A percentile compares a stretch with the other conserved stretches of the same genome.
Conservation (phyloP, 1,284 basidiomycete species). For the Apiotrichum akiyoshidainum region DNA sequence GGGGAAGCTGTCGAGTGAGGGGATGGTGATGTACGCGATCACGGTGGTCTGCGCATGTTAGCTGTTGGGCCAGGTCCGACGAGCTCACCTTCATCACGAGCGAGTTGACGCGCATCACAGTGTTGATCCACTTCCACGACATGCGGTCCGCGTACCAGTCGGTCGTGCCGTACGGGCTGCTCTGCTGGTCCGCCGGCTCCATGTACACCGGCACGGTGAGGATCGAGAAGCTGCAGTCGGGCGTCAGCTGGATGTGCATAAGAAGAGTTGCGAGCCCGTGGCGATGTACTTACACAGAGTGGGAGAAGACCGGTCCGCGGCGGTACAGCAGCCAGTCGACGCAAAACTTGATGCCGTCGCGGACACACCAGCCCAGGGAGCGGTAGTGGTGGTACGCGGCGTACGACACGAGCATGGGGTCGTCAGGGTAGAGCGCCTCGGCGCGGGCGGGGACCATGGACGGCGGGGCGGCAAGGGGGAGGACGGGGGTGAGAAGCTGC, state of each 20-base stretch:
- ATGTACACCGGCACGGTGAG: constrained; percentile 86
- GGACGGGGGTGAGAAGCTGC: constrained; percentile 35
- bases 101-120: constrained; percentile 92
- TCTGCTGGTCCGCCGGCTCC: constrained; percentile 66
- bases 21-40: constrained; percentile 86
- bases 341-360: constrained; percentile 95
- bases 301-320: constrained; percentile 87
- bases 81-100: constrained; percentile 84
- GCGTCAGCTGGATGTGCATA: background rate
- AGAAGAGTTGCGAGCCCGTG: background rate
- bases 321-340: constrained; percentile 94
- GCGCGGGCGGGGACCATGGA: constrained; percentile 4
- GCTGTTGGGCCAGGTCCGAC: too few species aligned
- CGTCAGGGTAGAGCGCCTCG: constrained; percentile 58
- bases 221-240: constrained; percentile 71
- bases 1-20: constrained; percentile 61
- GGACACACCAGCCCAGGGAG: constrained; percentile 96
- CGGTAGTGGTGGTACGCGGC: constrained; percentile 92
- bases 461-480: constrained; percentile 38
- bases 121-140: constrained; percentile 94
- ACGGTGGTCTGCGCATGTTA: constrained; percentile 67
- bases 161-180: constrained; percentile 56
- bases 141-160: constrained; percentile 65
- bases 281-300: constrained; percentile 73
- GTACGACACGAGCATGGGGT: constrained; percentile 89